A percentile compares a stretch with the other conserved stretches of the same genome.
Evolutionary conservation across 208 protist genomes (phyloP).

Genomic region (Trichomonas tenax): DNA sequence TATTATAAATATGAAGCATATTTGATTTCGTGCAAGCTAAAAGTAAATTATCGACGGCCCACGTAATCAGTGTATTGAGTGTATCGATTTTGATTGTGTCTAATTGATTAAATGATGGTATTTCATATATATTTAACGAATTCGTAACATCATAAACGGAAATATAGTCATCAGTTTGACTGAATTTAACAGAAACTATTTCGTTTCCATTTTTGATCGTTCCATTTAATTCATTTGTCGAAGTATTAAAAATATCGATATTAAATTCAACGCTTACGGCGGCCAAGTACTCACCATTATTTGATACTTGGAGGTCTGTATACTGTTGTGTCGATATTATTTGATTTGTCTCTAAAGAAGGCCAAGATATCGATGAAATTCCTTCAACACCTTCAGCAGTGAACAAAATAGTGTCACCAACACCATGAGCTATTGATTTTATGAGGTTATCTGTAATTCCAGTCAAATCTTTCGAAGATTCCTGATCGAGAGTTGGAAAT

Average conservation of each 20-base stretch:
- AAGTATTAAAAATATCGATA: not conserved
- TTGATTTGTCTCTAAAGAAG: not conserved
- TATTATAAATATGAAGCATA: not conserved
- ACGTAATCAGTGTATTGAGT: not conserved
- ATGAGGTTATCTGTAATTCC: not conserved
- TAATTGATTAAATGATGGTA: not conserved
- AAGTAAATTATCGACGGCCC: not conserved
- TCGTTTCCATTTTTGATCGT: not conserved
- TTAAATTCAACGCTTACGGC: not conserved
- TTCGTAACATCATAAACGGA: not conserved
- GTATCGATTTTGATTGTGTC: not conserved
- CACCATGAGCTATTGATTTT: not conserved
- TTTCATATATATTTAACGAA: not conserved
- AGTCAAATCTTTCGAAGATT: not conserved
- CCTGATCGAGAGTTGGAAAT: not conserved
- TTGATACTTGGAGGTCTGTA: not conserved
- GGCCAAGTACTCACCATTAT: not conserved
- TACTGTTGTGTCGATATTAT: not conserved
- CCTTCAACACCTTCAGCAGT: not conserved
- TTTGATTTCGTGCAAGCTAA: not conserved
- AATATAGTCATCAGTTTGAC: not conserved
- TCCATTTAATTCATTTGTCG: not conserved
- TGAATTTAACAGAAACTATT: not conserved
- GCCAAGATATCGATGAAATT: not conserved
- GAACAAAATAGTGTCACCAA: not conserved